phyloP scores from a whole-genome alignment of 176 grass and related monocot species.

The Oryza glaberrima region DNA sequence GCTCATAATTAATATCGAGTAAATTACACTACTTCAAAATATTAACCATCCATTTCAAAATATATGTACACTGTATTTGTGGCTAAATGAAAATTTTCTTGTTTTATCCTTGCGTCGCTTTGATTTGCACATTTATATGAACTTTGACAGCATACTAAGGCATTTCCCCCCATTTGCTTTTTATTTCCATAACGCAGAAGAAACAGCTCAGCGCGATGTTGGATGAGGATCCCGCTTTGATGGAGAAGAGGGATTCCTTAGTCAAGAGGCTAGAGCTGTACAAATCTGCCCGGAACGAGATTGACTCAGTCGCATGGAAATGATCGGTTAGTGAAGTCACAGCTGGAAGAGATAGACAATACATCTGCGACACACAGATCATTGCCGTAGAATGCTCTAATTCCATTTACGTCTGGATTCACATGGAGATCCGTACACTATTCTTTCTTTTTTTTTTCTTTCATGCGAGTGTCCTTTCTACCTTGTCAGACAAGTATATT shows the following conservation, averaged over 20 bases:
- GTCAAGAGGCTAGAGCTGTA: constrained; percentile 97
- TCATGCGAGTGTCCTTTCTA: constrained; percentile 10
- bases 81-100: not conserved
- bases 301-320: constrained; percentile 97
- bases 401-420: constrained; percentile 24
- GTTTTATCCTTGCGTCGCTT: not conserved
- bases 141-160: not conserved
- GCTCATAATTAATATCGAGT: not conserved
- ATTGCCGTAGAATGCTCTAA: constrained; percentile 37
- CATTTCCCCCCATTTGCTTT: not conserved
- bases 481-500: constrained; percentile 16
- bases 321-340: constrained; percentile 37
- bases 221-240: constrained; percentile 92
- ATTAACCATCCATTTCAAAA: not conserved
- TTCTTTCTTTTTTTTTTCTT: constrained; percentile 35
- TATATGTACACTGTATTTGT: not conserved
- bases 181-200: constrained; percentile 61
- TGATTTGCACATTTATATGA: not conserved
- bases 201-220: constrained; percentile 97
- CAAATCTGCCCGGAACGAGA: constrained; percentile 91
- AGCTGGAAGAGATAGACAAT: not conserved
- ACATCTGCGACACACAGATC: constrained; percentile 22
- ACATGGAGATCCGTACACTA: constrained; percentile 28
- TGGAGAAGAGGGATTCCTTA: constrained; percentile 95
- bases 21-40: too few species aligned